phyloP scores from a whole-genome alignment of 2,329 filamentous ascomycete species.

The Pseudogymnoascus sp. region DNA sequence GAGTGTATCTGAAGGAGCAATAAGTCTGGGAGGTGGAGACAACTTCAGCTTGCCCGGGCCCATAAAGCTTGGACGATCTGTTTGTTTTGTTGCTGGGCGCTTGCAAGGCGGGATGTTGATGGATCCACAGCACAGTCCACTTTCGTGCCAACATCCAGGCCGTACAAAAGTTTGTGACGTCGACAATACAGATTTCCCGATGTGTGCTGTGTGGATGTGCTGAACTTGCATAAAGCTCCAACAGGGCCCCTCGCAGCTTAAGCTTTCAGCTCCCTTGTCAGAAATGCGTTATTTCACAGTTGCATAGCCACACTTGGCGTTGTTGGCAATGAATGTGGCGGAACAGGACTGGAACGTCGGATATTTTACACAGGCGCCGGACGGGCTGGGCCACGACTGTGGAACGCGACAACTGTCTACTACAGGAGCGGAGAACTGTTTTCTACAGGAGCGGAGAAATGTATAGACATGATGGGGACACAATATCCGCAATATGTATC shows the following conservation, averaged over 20 bases:
- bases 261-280: background rate
- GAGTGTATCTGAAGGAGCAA: background rate
- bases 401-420: background rate
- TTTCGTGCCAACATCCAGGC: background rate
- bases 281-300: background rate
- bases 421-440: background rate
- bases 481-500: background rate
- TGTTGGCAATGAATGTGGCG: background rate
- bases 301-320: slow-evolving; percentile 4
- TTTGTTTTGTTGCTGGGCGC: background rate
- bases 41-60: background rate
- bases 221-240: background rate
- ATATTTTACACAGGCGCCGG: background rate
- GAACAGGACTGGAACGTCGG: background rate
- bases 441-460: background rate
- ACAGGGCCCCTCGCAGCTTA: background rate
- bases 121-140: background rate
- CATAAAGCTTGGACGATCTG: slow-evolving; percentile 3
- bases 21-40: background rate
- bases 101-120: background rate
- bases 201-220: background rate
- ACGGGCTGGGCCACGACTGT: background rate
- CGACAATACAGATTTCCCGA: background rate
- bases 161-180: background rate
- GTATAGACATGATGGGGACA: background rate